Conservation (phyloP, 2,329 filamentous ascomycete genomes). For the Colletotrichum coccodes region DNA sequence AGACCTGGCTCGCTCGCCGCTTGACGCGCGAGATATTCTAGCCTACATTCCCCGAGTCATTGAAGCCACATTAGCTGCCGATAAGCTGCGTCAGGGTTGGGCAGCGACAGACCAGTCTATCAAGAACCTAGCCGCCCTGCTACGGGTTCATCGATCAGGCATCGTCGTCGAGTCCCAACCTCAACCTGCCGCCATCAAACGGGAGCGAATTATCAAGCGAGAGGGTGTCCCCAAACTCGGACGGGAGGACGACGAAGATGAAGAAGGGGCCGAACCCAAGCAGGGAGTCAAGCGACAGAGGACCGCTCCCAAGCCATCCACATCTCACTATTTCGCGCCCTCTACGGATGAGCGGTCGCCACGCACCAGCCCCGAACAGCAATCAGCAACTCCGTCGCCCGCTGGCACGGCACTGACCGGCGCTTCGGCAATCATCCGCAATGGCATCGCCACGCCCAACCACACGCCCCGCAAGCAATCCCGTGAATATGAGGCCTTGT, state of each 20-base stretch:
- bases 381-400: not conserved
- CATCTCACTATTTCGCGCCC: slow-evolving; percentile 26
- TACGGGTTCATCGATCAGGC: slow-evolving; percentile 21
- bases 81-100: slow-evolving; percentile 39
- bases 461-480: slow-evolving; percentile 16
- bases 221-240: slow-evolving; percentile 6
- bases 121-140: slow-evolving; percentile 17
- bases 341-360: not conserved
- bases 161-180: not conserved
- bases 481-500: slow-evolving; percentile 1
- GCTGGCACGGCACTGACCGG: not conserved
- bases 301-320: slow-evolving; percentile 17
- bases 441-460: slow-evolving; percentile 21
- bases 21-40: slow-evolving; percentile 47
- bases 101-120: slow-evolving; percentile 44
- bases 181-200: slow-evolving; percentile 1
- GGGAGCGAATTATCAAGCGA: slow-evolving; percentile 9
- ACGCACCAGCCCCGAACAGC: not conserved
- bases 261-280: slow-evolving; percentile 7
- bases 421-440: slow-evolving; percentile 7
- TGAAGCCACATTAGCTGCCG: slow-evolving; percentile 22
- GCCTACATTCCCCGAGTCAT: slow-evolving; percentile 42
- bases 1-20: slow-evolving; percentile 30
- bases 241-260: slow-evolving; percentile 14
- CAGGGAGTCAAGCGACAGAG: slow-evolving; percentile 23